Base-by-base conservation (phyloP, 2,329 filamentous ascomycete species). In the Arthrinium phaeospermum region DNA sequence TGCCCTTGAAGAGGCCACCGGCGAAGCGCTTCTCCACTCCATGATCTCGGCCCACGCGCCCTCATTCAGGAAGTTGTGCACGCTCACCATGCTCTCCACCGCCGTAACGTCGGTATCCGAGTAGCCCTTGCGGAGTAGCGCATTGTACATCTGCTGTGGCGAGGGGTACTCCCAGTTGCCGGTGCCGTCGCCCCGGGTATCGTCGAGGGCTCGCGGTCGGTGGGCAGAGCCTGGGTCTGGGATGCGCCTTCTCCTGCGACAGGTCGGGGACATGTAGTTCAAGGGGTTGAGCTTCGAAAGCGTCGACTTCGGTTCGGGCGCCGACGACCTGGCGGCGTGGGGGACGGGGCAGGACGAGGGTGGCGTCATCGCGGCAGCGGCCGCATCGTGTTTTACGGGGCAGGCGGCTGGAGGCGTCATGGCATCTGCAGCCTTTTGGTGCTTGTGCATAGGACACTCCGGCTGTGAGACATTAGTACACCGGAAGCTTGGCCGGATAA, bases 61-160 rank as follows among this genome's bases (percentile, higher is more conserved):
- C 82, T 99, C 96, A 81, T 99, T 99, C 73, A 99, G 83, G 79
- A 98, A 98, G 83, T 99, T 99, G 86, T 99, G 96, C 14, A 98
- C 94, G 0, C 94, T 93, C 7, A 99, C 96, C 96, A 99, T 99
- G 79, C 92, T 92, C 83, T 98, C 95, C 19, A 99, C 95, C 4
- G 95, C 95, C 27, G 96, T 96, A 71, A 94, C 90, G 71, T 97
- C 95, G 0, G 96, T 98, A 81, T 98, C 95, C 0, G 93, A 95
- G 83, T 98, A 96, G 72, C 96, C 96, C 84, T 99, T 99, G 75
- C 96, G 92, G 74, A 98, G 86, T 84, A 99, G 92, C 10, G 96
- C 96, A 80, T 99, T 98, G 87, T 98, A 99, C 96, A 99, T 99
- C 83, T 99, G 96, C 85, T 99, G 96, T 0, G 96, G 96, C 0